Evolutionary conservation across 2,329 filamentous ascomycete species (phyloP), one percentile per base, ranked within the genome.

Genomic region (Neoascochyta sp.): DNA sequence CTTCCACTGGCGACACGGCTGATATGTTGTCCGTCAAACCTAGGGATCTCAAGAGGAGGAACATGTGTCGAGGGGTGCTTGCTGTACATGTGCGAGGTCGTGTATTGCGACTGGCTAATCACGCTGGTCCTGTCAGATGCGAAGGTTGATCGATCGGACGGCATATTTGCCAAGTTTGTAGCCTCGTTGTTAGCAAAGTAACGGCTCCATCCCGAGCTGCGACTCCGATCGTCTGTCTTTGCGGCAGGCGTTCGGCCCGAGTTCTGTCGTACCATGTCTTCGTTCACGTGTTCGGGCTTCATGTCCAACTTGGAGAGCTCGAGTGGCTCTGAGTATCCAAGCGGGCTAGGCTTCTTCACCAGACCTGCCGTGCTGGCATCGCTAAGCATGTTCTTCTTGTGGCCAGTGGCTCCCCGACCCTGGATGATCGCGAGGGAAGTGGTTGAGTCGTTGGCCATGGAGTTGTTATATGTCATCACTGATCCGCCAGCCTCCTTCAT

Each of bases 121-220:
- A 49, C 59, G 36, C 58, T 66, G 25, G 56, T 67, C 46, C 60
- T 43, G 28, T 64, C 59, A 4, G 62, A 62, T 7, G 54, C 56
- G 32, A 55, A 64, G 7, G 62, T 63, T 7, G 58, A 61, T 23
- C 62, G 52, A 18, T 56, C 79, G 6, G 84, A 67, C 14, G 82
- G 74, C 50, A 81, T 81, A 33, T 81, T 64, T 6, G 80, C 60
- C 5, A 67, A 53, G 32, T 66, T 64, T 4, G 63, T 66, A n/a
- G 61, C 75, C 44, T 81, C 83, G 30, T 82, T 83, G 28, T 81
- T 81, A 9, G 81, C 84, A 75, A 83, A 87, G 62, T 86, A 87
- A 30, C 77, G 69, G 59, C 85, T 86, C 83, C 83, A 87, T 25
- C 83, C 83, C 8, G 83, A 86, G 52, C 80, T 85, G 12, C 64